Base-by-base conservation (phyloP, 805 yeast species). In the Monosporozyma solicola region DNA sequence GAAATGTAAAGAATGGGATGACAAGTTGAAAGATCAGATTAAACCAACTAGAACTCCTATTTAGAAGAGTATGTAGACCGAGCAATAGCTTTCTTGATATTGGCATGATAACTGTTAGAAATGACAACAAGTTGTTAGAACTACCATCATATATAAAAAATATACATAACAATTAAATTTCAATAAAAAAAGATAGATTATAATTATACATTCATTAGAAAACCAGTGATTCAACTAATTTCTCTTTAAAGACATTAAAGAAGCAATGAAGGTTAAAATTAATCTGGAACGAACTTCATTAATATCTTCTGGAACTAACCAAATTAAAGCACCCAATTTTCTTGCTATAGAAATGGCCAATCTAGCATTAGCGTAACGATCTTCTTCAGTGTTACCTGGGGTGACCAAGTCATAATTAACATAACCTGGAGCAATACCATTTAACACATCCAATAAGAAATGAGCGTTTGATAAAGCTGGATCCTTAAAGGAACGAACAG, bases 271-370 rank as follows among this genome's bases (percentile, higher is more conserved):
- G 0, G 98, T 90, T 68, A 90, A 80, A 54, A 94, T 87, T 74
- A 94, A 83, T 70, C 98, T 83, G 47, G 96, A 80, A 72, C 98
- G 86, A 46, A 94, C 97, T 74, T 92, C 98, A 63, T 84, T 87
- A 64, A 94, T 94, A 74, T 94, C 99, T 71, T 94, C 99, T n/a
- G 99, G 99, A n/a, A 94, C 97, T 61, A 94, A 79, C 97, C 97
- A 94, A 65, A 94, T 94, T 68, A 94, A 81, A 43, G 97, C 99
- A 57, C 99, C 99, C 61, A 94, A 75, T 72, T 94, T 94, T 79
- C 99, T 86, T 37, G 99, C 99, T 65, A 94, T 94, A 2, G 98
- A 94, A 67, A 94, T 94, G 22, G 99, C 99, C 68, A 94, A 80
- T 75, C 88, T 86, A 22, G 98, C 99, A 68, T 94, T 94, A 43